Evolutionary conservation across 2,329 filamentous ascomycete species (phyloP), one percentile per base, ranked within the genome.

Genomic region (Nemania sp.): DNA sequence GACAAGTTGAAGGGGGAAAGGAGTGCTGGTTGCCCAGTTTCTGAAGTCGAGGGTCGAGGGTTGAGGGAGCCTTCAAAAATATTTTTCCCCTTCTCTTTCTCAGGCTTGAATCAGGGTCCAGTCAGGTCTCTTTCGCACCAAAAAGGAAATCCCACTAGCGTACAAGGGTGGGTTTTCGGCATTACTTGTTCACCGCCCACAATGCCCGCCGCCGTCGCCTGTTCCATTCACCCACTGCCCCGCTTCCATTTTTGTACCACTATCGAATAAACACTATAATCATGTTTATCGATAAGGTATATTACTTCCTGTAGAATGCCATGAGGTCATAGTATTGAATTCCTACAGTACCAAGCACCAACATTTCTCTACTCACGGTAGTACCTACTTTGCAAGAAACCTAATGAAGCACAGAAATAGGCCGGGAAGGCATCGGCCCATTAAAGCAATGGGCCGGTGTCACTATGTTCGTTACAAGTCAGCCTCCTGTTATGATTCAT

Each of bases 111-210:
- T 60, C 61, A 66, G 64, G 64, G 67, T 61, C 63, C 61, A 45
- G 64, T 64, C 60, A 59, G 61, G 59, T 67, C 61, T 35, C 64
- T 32, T 35, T 55, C 35, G 43, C 68, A 66, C 70, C 55, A 62
- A 64, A 71, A 65, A 69, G 70, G 70, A 70, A 68, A 72, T 64
- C 68, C 69, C 38, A 66, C 41, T 49, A 59, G 69, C 51, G 56
- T 54, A 53, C 57, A 49, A 54, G 55, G 62, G 62, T 67, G 67
- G 67, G 51, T 41, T 32, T 60, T 32, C 27, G 70, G 68, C 68
- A 70, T 54, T 64, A 70, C 67, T 64, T 29, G 18, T 64, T 70
- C 69, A 71, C 72, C 71, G 71, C 72, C 73, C 64, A n/a, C n/a
- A n/a, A n/a, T n/a, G 64, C 61, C 51, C n/a, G 32, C 59, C 29